Evolutionary conservation across 1,284 basidiomycete genomes (phyloP).

Genomic region (Malassezia globosa): DNA sequence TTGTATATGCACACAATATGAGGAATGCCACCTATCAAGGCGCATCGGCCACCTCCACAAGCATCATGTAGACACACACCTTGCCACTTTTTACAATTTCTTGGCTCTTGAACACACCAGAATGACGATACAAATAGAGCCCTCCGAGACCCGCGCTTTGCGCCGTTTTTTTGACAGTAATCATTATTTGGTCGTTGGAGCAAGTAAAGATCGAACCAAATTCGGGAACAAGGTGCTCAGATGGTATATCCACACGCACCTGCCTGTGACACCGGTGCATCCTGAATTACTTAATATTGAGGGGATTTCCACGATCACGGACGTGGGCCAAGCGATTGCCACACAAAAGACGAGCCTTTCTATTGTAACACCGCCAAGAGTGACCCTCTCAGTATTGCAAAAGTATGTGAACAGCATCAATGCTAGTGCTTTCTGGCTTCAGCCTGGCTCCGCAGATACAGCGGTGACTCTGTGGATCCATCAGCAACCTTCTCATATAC

Average conservation of each 20-base stretch:
- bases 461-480: conserved; percentile 24
- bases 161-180: conserved; percentile 28
- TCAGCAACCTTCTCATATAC: conserved; percentile 23
- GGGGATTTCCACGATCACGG: conserved; percentile 11
- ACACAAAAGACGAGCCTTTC: conserved; percentile 27
- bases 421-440: conserved; percentile 37
- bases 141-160: no score
- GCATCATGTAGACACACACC: no score
- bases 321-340: conserved; percentile 13
- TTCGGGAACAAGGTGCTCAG: conserved; percentile 41
- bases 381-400: conserved; percentile 31
- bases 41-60: neutral
- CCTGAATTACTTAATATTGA: conserved; percentile 34
- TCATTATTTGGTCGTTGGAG: conserved; percentile 39
- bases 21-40: neutral
- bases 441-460: conserved; percentile 15
- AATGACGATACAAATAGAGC: no score
- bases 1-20: neutral
- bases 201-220: conserved; percentile 35
- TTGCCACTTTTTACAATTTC: neutral
- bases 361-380: conserved; percentile 37
- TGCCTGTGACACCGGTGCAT: conserved; percentile 36
- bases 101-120: conserved; percentile 1
- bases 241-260: conserved; percentile 33
- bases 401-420: conserved; percentile 23